phyloP scores from a whole-genome alignment of 2,329 filamentous ascomycete genomes.

The Diplodia corticola region DNA sequence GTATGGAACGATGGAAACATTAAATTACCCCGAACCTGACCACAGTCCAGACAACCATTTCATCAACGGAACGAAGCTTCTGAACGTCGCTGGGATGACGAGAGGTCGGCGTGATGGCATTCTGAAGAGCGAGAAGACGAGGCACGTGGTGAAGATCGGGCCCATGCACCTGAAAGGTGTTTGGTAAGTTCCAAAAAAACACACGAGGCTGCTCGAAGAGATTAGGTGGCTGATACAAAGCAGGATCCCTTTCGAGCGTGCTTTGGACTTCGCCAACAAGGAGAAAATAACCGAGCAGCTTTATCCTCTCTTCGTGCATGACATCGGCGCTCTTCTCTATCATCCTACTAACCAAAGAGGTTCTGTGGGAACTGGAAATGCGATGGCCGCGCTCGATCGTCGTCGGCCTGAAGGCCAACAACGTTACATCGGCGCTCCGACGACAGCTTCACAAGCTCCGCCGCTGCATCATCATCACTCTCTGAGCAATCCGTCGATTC shows the following conservation, averaged over 20 bases:
- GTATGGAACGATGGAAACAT: slow-evolving; percentile 50
- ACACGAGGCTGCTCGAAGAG: not conserved
- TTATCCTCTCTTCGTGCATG: slow-evolving; percentile 96
- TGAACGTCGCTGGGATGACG: slow-evolving; percentile 98
- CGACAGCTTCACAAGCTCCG: slow-evolving; percentile 59
- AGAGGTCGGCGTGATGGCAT: slow-evolving; percentile 93
- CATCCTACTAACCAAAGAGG: slow-evolving; percentile 89
- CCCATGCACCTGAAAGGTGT: slow-evolving; percentile 99
- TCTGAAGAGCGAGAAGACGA: slow-evolving; percentile 93
- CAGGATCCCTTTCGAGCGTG: slow-evolving; percentile 97
- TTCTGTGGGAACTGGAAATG: slow-evolving; percentile 59
- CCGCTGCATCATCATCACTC: slow-evolving; percentile 72
- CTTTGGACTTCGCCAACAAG: slow-evolving; percentile 98
- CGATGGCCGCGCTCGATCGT: slow-evolving; percentile 74
- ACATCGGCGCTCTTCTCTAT: slow-evolving; percentile 90
- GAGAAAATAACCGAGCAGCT: slow-evolving; percentile 96
- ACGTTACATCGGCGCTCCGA: slow-evolving; percentile 59
- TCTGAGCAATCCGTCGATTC: slow-evolving; percentile 59
- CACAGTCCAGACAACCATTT: slow-evolving; percentile 80
- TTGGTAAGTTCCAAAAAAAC: slow-evolving; percentile 63
- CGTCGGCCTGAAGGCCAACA: slow-evolving; percentile 59
- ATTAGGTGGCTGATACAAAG: slow-evolving; percentile 17
- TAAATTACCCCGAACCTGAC: slow-evolving; percentile 16
- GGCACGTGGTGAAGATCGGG: slow-evolving; percentile 97
- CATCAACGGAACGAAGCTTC: slow-evolving; percentile 96